Evolutionary conservation across 352 stramenopile species (phyloP).

Genomic region (Globisporangium camurandrum): DNA sequence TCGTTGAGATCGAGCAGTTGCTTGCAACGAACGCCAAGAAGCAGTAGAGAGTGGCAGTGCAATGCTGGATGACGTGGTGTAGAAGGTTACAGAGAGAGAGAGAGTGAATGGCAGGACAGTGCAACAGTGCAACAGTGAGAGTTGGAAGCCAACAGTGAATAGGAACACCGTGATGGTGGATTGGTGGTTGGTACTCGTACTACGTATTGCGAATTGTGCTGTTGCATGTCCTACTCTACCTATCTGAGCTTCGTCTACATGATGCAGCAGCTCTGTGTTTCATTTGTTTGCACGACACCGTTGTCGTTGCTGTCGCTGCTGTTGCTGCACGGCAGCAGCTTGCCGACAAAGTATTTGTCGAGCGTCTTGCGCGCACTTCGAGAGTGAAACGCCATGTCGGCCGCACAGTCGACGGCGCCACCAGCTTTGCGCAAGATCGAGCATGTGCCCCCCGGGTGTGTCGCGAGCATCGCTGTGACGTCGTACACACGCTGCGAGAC

Average conservation of each 20-base stretch:
- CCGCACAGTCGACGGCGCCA: slow-evolving; percentile 53
- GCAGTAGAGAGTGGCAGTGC: slow-evolving; percentile 13
- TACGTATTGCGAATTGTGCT: too few species aligned
- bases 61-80: too few species aligned
- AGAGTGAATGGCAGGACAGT: too few species aligned
- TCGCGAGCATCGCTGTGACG: slow-evolving; percentile 65
- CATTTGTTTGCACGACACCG: too few species aligned
- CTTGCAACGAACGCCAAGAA: slow-evolving; percentile 34
- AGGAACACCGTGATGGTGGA: too few species aligned
- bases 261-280: slow-evolving; percentile 65
- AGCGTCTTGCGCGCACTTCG: slow-evolving; percentile 68
- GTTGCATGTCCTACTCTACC: too few species aligned
- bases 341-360: slow-evolving; percentile 78
- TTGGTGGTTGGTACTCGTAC: too few species aligned
- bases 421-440: slow-evolving; percentile 80
- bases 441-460: slow-evolving; percentile 67
- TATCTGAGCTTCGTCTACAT: too few species aligned
- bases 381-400: slow-evolving; percentile 82
- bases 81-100: too few species aligned
- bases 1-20: slow-evolving; percentile 63
- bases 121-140: too few species aligned
- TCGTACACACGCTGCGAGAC: slow-evolving; percentile 84
- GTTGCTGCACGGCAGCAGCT: slow-evolving; percentile 56
- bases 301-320: slow-evolving; percentile 31
- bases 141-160: too few species aligned